A percentile compares a stretch with the other conserved stretches of the same genome.
Evolutionary conservation across 2,329 filamentous ascomycete species (phyloP).

Genomic region (Aphanocladium album): DNA sequence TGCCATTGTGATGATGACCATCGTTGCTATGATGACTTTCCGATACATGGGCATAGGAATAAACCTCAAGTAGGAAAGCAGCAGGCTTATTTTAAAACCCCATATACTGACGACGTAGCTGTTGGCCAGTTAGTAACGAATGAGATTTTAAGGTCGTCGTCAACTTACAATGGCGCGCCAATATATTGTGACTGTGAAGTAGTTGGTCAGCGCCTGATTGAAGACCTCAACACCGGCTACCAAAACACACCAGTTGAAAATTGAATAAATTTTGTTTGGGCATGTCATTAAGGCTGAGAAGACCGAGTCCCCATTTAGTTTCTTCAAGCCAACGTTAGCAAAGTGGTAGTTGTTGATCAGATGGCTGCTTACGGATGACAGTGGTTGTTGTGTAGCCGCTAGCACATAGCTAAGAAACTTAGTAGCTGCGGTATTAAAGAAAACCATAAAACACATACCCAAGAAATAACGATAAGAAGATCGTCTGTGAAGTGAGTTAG

Average conservation of each 20-base stretch:
- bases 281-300: conserved; percentile 31
- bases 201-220: not conserved
- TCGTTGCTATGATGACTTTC: conserved; percentile 28
- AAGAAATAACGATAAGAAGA: not conserved
- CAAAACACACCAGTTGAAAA: conserved; percentile 28
- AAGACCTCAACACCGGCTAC: not conserved
- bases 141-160: not conserved
- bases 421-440: no score
- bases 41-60: conserved; percentile 33
- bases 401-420: conserved; percentile 21
- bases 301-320: conserved; percentile 39
- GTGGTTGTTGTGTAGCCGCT: conserved; percentile 32
- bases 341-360: not conserved
- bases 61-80: conserved; percentile 42
- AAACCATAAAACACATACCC: not conserved
- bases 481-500: not conserved
- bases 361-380: conserved; percentile 28
- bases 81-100: conserved; percentile 41
- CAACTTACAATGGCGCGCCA: conserved; percentile 36
- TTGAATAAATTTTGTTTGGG: conserved; percentile 32
- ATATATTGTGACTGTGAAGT: conserved; percentile 31
- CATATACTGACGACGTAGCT: conserved; percentile 38
- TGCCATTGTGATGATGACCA: conserved; percentile 30
- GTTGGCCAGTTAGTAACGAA: conserved; percentile 15
- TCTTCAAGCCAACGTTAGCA: conserved; percentile 24